Evolutionary conservation across 108 stramenopile genomes (phyloP).

Genomic region (Nitzschia putrida): DNA sequence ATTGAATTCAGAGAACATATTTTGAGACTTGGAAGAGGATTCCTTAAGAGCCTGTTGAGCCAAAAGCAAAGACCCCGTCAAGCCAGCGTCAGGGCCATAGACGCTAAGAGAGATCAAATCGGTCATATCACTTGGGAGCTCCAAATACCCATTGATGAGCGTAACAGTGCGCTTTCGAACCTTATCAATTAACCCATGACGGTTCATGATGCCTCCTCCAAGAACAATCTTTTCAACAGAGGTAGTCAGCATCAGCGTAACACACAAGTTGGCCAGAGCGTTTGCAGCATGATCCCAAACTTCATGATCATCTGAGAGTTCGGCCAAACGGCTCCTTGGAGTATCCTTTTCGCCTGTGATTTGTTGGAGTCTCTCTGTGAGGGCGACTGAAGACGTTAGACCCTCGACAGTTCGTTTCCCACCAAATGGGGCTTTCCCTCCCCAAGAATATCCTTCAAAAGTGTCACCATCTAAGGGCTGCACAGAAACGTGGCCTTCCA

Average conservation of each 20-base stretch:
- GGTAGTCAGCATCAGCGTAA: constrained; percentile 71
- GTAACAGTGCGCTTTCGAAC: constrained; percentile 56
- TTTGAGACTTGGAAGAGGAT: background rate
- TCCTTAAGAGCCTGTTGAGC: constrained; percentile 56
- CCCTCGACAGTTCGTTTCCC: constrained; percentile 79
- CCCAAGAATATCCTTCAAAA: constrained; percentile 87
- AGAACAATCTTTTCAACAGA: constrained; percentile 90
- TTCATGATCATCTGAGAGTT: constrained; percentile 73
- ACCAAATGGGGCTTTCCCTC: constrained; percentile 59
- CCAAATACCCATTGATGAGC: constrained; percentile 92
- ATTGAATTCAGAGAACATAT: background rate
- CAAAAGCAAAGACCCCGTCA: constrained; percentile 73
- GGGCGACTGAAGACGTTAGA: constrained; percentile 66
- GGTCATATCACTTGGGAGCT: constrained; percentile 47
- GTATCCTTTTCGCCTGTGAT: constrained; percentile 16
- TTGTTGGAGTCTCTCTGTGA: constrained; percentile 65
- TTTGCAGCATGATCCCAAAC: constrained; percentile 91
- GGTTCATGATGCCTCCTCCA: constrained; percentile 93
- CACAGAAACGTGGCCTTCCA: constrained; percentile 55
- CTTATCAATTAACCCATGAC: constrained; percentile 61
- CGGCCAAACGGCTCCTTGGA: constrained; percentile 48
- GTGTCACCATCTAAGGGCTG: constrained; percentile 70
- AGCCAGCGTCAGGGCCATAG: constrained; percentile 64
- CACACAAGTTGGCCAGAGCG: constrained; percentile 90
- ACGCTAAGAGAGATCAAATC: constrained; percentile 32